Conservation (phyloP, 257 asterid genomes). For the Asclepias syriaca region DNA sequence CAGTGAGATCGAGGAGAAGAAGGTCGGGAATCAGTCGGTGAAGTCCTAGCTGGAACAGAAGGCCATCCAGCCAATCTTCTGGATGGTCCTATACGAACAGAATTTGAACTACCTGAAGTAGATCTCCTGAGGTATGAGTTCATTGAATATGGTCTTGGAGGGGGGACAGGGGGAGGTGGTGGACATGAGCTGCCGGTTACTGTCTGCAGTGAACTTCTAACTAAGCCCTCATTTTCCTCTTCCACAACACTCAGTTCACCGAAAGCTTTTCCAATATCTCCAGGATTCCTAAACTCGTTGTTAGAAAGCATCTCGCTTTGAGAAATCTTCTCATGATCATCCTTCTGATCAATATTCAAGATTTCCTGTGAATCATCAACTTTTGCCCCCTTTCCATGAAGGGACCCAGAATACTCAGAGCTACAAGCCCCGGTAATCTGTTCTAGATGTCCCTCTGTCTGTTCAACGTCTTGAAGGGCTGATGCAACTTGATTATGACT, state of each 20-base stretch:
- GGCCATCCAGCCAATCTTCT: conserved; percentile 65
- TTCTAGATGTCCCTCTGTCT: conserved; percentile 47
- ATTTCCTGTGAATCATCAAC: conserved; percentile 44
- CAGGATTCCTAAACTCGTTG: conserved; percentile 40
- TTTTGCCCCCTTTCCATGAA: conserved; percentile 30
- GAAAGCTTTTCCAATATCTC: conserved; percentile 34
- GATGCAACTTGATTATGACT: conserved; percentile 33
- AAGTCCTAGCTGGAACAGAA: conserved; percentile 62
- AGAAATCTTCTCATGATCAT: conserved; percentile 28
- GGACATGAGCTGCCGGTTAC: conserved; percentile 62
- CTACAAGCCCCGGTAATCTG: conserved; percentile 43
- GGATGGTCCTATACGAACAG: conserved; percentile 52
- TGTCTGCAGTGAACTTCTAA: conserved; percentile 50
- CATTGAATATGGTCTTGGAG: conserved; percentile 66
- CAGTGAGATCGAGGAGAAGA: conserved; percentile 94
- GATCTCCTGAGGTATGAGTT: conserved; percentile 50
- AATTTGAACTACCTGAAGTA: conserved; percentile 43
- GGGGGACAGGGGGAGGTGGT: conserved; percentile 98
- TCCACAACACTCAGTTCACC: conserved; percentile 39
- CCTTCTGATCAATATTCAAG: conserved; percentile 32
- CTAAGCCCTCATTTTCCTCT: conserved; percentile 49
- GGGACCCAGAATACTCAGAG: conserved; percentile 32
- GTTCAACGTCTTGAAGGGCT: conserved; percentile 50
- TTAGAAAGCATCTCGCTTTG: conserved; percentile 34
- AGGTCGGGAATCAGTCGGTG: conserved; percentile 89